Base-by-base conservation (phyloP, 2,329 filamentous ascomycete genomes). In the Septoria petroselini region DNA sequence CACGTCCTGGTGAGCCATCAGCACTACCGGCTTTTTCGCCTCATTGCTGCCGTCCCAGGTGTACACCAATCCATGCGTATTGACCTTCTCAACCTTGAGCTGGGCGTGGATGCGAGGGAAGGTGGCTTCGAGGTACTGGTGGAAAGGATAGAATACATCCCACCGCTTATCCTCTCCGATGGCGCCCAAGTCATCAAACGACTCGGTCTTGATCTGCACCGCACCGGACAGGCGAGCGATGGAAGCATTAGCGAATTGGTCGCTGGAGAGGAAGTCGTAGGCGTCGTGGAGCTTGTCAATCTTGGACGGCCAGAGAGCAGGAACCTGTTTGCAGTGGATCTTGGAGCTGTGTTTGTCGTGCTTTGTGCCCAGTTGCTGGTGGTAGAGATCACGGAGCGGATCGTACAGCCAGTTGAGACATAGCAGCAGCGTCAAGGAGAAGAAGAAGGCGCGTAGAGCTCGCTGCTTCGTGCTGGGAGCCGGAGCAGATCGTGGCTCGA, bases 31-130 rank as follows among this genome's bases (percentile, higher is more conserved):
- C 48, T 78, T 79, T n/a, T 82, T 72, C 0, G 69, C 69, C 2
- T 70, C 55, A 45, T 83, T 71, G 14, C 82, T 34, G 5, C 48
- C 48, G 14, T 44, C 23, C 53, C 83, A 72, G 0, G 80, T 83
- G 65, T 78, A 84, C 21, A 85, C 68, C 2, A 85, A 69, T 9
- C 81, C 82, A 33, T 83, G 76, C 0, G 75, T 81, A 61, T 85
- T 85, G 49, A 85, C 71, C 38, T 77, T 80, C 50, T 82, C 78
- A 3, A 64, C 50, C 50, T 65, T 61, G 38, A 70, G 54, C 18
- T 64, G 47, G 21, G 57, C 55, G 50, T 66, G 58, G 2, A 64
- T 54, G 61, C 77, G 74, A 73, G 79, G 79, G 52, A 80, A 82
- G 0, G 76, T 71, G 49, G 69, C 60, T 34, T 69, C 65, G 3